phyloP scores from a whole-genome alignment of 768 basidiomycete genomes.

The Termitomyces sp. region DNA sequence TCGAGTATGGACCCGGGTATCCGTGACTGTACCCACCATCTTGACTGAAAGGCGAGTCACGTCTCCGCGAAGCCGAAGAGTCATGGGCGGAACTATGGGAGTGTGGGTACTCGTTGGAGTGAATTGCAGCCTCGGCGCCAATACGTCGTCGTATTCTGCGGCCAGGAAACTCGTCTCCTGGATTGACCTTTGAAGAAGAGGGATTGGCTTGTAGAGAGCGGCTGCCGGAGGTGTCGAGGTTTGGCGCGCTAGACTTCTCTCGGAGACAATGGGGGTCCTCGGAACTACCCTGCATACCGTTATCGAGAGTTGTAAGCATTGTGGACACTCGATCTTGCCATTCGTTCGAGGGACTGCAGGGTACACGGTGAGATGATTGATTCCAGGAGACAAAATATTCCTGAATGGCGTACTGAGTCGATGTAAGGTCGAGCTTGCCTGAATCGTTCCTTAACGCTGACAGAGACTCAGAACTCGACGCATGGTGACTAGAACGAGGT shows the following conservation, averaged over 20 bases:
- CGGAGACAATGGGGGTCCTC: slow-evolving; percentile 2
- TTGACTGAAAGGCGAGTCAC: slow-evolving; percentile 15
- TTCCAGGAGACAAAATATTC: background rate
- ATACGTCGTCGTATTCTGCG: slow-evolving; percentile 54
- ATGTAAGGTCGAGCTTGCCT: slow-evolving; percentile 42
- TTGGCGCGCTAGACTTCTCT: slow-evolving; percentile 11
- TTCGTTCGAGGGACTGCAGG: slow-evolving; percentile 70
- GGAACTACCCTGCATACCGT: background rate
- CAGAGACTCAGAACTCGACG: slow-evolving; percentile 23
- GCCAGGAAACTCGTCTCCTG: slow-evolving; percentile 28
- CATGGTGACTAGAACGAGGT: slow-evolving; percentile 20
- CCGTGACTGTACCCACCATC: background rate
- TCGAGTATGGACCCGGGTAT: background rate
- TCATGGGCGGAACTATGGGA: slow-evolving; percentile 19
- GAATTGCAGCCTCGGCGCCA: slow-evolving; percentile 28
- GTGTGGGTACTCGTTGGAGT: slow-evolving; percentile 16
- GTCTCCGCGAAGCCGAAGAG: slow-evolving; percentile 21
- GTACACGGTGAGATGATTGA: slow-evolving; percentile 7
- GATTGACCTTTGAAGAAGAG: slow-evolving; percentile 9
- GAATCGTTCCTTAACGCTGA: slow-evolving; percentile 25
- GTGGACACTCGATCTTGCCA: slow-evolving; percentile 73
- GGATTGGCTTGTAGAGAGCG: slow-evolving; percentile 20
- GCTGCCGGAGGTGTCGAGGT: background rate
- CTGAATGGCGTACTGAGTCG: slow-evolving; percentile 56
- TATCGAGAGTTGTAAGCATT: slow-evolving; percentile 28